Conservation (phyloP, 2,329 filamentous ascomycete species). For the Waltergamsia citrina region DNA sequence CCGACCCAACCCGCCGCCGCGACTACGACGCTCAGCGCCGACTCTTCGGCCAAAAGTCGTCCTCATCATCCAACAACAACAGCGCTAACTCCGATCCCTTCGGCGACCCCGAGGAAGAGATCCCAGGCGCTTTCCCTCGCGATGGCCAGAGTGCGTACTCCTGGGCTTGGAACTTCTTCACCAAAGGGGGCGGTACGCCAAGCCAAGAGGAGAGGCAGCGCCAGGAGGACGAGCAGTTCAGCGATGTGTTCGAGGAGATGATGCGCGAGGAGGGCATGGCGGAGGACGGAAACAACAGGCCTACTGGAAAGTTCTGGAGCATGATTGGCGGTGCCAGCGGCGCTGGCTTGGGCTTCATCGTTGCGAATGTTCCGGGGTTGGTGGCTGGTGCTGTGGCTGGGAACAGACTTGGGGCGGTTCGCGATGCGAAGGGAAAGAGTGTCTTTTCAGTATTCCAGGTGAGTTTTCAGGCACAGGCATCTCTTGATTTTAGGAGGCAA, state of each 20-base stretch:
- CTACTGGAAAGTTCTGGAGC: conserved; percentile 74
- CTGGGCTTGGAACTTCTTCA: conserved; percentile 65
- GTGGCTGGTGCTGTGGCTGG: conserved; percentile 87
- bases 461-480: conserved; percentile 11
- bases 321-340: conserved; percentile 79
- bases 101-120: conserved; percentile 32
- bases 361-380: conserved; percentile 84
- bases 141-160: conserved; percentile 48
- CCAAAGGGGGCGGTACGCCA: too few relatives aligned
- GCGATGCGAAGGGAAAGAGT: conserved; percentile 88
- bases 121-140: conserved; percentile 29
- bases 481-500: neutral
- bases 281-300: conserved; percentile 49
- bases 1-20: conserved; percentile 63
- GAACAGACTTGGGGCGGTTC: conserved; percentile 79
- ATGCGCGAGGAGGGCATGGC: conserved; percentile 77
- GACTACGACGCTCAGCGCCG: conserved; percentile 70
- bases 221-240: conserved; percentile 73
- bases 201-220: conserved; percentile 29
- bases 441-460: conserved; percentile 81
- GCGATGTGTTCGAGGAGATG: conserved; percentile 85
- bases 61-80: neutral
- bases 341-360: conserved; percentile 86
- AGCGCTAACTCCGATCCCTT: conserved; percentile 27
- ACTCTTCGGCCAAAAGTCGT: conserved; percentile 12